Evolutionary conservation across 192 early-diverging fungal species (phyloP), one percentile per base, ranked within the genome.

Genomic region (Coemansia sp.): DNA sequence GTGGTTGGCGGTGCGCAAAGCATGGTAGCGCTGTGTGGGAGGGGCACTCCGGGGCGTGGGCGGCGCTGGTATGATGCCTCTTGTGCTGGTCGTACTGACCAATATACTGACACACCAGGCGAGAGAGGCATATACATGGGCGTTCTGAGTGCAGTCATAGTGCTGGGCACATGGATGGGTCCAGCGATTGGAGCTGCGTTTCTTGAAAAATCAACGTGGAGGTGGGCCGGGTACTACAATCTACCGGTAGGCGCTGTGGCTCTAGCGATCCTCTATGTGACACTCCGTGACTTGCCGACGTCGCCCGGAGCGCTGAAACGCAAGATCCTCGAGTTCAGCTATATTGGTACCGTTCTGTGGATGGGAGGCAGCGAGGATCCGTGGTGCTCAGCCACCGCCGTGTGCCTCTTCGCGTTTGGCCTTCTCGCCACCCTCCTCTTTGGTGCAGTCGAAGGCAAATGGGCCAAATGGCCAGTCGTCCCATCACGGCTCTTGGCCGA

Each of bases 221-320:
- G 87, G 25, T 92, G 88, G 86, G 86, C 83, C 67, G 92, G 91
- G 56, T 95, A 86, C 71, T 87, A 93, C 67, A 92, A 93, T 79
- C 66, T 94, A 20, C 91, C 91, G 16, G 26, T 91, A n/a, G 71
- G 86, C 13, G 79, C 87, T 8, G 64, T n/a, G n/a, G n/a, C n/a
- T n/a, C n/a, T n/a, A n/a, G n/a, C n/a, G n/a, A n/a, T n/a, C n/a
- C n/a, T n/a, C n/a, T n/a, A n/a, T n/a, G n/a, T n/a, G n/a, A n/a
- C n/a, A n/a, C n/a, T n/a, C n/a, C n/a, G n/a, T n/a, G 76, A 88
- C 56, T 62, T 88, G 31, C 84, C 83, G 64, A 56, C 60, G 23
- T 78, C 82, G 2, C 71, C 53, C 2, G 73, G 81, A 1, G 59
- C 55, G 10, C 20, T 66, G 21, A 2, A 30, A 28, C 57, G 71